Base-by-base conservation (phyloP, 768 basidiomycete genomes). In the Leccinum disarticulatum region DNA sequence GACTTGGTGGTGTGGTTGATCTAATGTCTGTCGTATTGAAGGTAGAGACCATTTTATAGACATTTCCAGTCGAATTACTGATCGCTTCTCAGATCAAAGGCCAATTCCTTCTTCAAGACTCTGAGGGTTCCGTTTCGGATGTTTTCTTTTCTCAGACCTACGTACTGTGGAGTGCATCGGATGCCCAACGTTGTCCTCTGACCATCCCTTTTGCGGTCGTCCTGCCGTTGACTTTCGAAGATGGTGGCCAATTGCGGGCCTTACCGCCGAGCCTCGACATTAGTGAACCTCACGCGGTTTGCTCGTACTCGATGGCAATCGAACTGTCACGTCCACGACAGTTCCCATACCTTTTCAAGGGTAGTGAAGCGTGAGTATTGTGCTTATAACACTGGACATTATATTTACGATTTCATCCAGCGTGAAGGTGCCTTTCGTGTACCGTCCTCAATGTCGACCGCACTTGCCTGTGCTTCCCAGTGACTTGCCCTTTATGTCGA, bases 361-460 rank as follows among this genome's bases (percentile, higher is more conserved):
- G 75, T 28, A 77, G 67, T 11, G 80, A 82, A 70, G 73, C 65
- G 87, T 86, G 64, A 61, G 73, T 61, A 13, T 6, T 11, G n/a
- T 60, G 19, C 36, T 2, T 31, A 13, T 10, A 9, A 35, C 30
- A 35, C 31, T 33, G 27, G 19, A 28, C 27, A 41, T 7, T 13
- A 15, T n/a, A 9, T 28, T 62, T 5, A 68, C 33, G 10, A 10
- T 25, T 17, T 11, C 5, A 19, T 25, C 35, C 46, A 87, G 86
- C 27, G 66, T 86, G 36, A 70, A 69, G 19, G 70, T 85, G 3
- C 81, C 81, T 1, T 76, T 89, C 56, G 68, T 69, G 6, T 87
- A 88, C 61, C 63, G 60, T 46, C 87, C 86, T 8, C 80, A 81
- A 49, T 78, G 79, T 52, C 80, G 84, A n/a, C 80, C 88, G 0